Conservation (phyloP, 306 rosid genomes). For the Fragaria ananassa region DNA sequence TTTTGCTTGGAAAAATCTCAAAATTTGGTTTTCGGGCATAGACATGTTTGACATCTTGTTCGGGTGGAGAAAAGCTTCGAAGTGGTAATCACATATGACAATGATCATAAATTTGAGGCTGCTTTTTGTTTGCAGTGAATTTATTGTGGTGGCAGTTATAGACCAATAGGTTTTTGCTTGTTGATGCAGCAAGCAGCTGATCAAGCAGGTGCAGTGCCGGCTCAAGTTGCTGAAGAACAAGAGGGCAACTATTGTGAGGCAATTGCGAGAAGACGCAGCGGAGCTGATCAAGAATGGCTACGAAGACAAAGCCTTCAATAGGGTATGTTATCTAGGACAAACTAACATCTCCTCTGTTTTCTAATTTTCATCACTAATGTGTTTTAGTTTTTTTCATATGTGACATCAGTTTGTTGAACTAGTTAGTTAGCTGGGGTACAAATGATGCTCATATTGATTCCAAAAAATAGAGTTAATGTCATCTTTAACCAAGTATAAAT, state of each 20-base stretch:
- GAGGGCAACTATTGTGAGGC: slow-evolving; percentile 47
- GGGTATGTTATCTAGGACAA: slow-evolving; percentile 34
- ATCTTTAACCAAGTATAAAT: neutral
- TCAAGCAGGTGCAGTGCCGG: slow-evolving; percentile 50
- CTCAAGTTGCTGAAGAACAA: slow-evolving; percentile 61
- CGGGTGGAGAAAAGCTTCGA: slow-evolving; percentile 87
- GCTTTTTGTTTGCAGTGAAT: neutral
- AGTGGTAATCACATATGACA: slow-evolving; percentile 48
- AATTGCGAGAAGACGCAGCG: slow-evolving; percentile 48
- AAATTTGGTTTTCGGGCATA: slow-evolving; percentile 3
- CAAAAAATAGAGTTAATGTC: neutral
- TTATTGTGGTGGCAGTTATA: neutral
- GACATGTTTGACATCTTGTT: slow-evolving; percentile 69
- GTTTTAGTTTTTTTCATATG: neutral
- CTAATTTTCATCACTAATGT: neutral
- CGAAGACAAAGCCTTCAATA: slow-evolving; percentile 47
- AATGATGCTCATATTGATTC: neutral
- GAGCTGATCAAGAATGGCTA: slow-evolving; percentile 51
- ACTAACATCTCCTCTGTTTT: neutral
- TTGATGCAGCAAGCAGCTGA: slow-evolving; percentile 57
- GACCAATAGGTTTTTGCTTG: slow-evolving; percentile 1
- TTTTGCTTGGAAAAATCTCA: slow-evolving; percentile 16
- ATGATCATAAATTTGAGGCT: neutral
- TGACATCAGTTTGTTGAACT: neutral
- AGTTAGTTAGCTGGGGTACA: neutral